Conservation (phyloP, 148 eudicot species). For the Chenopodium album region DNA sequence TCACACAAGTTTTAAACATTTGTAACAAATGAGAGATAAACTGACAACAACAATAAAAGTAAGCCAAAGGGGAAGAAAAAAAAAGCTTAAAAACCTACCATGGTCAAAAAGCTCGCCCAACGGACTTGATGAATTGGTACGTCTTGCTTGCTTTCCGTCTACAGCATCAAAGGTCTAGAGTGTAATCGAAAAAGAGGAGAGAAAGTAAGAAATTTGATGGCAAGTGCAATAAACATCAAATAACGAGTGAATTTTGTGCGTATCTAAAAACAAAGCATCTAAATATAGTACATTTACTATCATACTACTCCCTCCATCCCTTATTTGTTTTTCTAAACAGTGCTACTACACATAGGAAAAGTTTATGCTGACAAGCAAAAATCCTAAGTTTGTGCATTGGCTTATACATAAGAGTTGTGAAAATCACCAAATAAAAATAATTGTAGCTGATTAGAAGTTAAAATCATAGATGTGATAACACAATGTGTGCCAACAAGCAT, state of each 20-base stretch:
- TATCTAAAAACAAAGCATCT: not conserved
- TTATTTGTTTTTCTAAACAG: no score
- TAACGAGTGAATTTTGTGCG: not conserved
- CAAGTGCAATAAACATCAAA: not conserved
- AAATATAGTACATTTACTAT: not conserved
- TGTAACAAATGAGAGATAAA: not conserved
- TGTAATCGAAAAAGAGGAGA: conserved; percentile 4
- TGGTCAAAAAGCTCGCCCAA: conserved; percentile 97
- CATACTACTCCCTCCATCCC: not conserved
- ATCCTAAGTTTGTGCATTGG: no score
- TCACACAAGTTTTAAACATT: not conserved
- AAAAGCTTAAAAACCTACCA: conserved; percentile 40
- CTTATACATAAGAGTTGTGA: no score
- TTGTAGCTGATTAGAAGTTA: no score
- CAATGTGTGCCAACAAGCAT: no score
- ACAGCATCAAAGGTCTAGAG: conserved; percentile 96
- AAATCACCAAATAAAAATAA: no score
- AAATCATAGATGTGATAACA: no score
- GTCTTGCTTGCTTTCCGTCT: conserved; percentile 98
- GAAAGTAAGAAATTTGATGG: not conserved
- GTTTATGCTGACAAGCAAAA: no score
- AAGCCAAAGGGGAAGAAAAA: not conserved
- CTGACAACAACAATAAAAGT: not conserved
- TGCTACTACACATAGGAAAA: no score
- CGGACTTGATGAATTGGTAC: conserved; percentile 97